Evolutionary conservation across 805 yeast species (phyloP), one percentile per base, ranked within the genome.

Genomic region (Scheffersomyces spartinae): DNA sequence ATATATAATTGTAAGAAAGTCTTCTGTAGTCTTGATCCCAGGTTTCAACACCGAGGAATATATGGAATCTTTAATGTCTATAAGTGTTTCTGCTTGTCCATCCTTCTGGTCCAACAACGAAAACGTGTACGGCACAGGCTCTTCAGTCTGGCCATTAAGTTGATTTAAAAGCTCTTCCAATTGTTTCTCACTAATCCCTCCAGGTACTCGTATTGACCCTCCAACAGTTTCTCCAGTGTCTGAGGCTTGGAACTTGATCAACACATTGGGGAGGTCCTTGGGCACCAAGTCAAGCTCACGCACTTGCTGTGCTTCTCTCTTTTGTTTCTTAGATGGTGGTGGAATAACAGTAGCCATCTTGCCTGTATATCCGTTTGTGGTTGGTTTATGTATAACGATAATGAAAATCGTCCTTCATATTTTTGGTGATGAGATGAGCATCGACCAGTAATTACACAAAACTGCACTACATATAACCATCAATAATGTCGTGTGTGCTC

Each of bases 271-370:
- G 13, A 86, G 53, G 43, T 83, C 88, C 1, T 48, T 60, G 2
- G 96, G 95, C 10, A 79, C 56, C 7, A 80, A 49, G 26, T 71
- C 76, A 15, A 80, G 77, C 26, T 80, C 88, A 29, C 77, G 72
- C 6, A 82, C 81, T 47, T 71, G 64, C 47, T 85, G 96, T 4
- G 93, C 94, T 34, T 67, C 81, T 46, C 74, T 72, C 51, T 68
- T 81, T 47, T 83, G 94, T 45, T 74, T 82, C 51, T 91, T 88
- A 1, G 94, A 78, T 12, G 82, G 94, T 20, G 96, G 97, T 14
- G 98, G 98, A 24, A 91, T 52, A 22, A 83, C 62, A 1, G 97
- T 91, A 26, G 97, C 91, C 97, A 88, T 86, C 20, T 9, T 28
- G 9, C 16, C 18, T n/a, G n/a, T n/a, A n/a, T n/a, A n/a, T n/a